These are phyloP conservation scores for Fraxinus baroniana DNA, from an alignment of 305 asterid genomes.

Conservation along the genomic window DNA sequence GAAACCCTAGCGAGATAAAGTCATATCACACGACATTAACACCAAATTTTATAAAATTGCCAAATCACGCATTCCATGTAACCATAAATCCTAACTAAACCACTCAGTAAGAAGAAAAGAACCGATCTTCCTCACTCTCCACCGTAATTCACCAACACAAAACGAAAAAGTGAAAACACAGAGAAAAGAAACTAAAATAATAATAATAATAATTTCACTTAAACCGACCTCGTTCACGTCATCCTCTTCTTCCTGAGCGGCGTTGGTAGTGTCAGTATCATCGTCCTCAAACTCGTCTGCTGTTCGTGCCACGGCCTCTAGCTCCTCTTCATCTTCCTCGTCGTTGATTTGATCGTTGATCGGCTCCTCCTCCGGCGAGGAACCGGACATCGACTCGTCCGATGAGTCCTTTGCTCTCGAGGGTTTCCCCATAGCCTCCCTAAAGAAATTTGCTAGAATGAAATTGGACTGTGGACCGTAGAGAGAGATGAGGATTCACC, in stretches of 20 bases:
- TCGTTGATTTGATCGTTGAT: constrained; percentile 56
- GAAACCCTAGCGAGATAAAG: not conserved
- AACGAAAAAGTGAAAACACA: not conserved
- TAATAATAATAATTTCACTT: not conserved
- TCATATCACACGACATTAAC: not conserved
- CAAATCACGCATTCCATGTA: not conserved
- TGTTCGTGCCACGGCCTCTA: constrained; percentile 80
- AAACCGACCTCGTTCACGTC: constrained; percentile 60
- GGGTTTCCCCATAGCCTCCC: constrained; percentile 62
- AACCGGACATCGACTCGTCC: constrained; percentile 42
- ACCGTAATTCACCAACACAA: not conserved
- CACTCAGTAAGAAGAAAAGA: not conserved
- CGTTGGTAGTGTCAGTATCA: constrained; percentile 39
- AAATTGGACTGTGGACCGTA: not conserved
- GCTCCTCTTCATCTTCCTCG: constrained; percentile 90
- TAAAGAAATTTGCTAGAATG: not conserved
- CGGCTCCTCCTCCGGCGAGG: constrained; percentile 53
- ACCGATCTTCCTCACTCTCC: constrained; percentile 36
- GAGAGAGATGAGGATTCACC: not conserved
- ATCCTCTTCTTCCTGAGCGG: constrained; percentile 40
- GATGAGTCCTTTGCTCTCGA: constrained; percentile 53
- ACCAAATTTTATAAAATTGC: not conserved
- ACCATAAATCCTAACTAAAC: not conserved
- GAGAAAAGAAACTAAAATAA: not conserved
- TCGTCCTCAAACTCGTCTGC: constrained; percentile 78